Conservation (phyloP, 108 stramenopile genomes). For the Nitzschia sp. region DNA sequence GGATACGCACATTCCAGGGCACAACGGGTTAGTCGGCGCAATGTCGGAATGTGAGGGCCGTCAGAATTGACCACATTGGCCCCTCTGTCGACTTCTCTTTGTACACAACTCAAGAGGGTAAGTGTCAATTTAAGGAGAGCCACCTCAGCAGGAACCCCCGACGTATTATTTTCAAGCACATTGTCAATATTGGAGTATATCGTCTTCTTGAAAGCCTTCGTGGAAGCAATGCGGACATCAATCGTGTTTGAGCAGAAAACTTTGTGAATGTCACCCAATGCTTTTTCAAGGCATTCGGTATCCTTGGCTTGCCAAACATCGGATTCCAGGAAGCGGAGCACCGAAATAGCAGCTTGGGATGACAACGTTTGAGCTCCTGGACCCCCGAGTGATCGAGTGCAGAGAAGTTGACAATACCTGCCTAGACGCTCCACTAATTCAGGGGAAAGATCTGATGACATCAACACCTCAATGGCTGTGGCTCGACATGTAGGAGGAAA, state of each 20-base stretch:
- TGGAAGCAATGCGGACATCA: constrained; percentile 41
- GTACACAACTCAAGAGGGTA: constrained; percentile 13
- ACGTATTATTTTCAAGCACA: background rate
- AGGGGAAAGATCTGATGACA: background rate
- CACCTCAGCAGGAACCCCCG: background rate
- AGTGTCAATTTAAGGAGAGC: constrained; percentile 1
- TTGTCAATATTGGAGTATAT: constrained; percentile 42
- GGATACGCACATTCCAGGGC: constrained; percentile 47
- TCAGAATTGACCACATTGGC: constrained; percentile 38
- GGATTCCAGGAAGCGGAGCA: background rate
- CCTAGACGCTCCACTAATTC: no score
- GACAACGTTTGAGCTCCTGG: no score
- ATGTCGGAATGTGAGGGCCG: constrained; percentile 45
- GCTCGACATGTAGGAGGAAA: background rate
- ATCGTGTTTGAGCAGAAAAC: constrained; percentile 22
- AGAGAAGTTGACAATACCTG: no score
- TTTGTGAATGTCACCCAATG: constrained; percentile 11
- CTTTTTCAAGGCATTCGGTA: background rate
- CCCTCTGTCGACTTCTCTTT: constrained; percentile 5
- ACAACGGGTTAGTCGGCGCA: constrained; percentile 57
- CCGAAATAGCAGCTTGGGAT: no score
- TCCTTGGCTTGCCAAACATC: constrained; percentile 12
- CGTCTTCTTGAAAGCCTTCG: constrained; percentile 59
- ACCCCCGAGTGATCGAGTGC: no score
- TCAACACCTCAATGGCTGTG: background rate